Conservation (phyloP, 2,329 filamentous ascomycete genomes). For the Xylariaceae sp. region DNA sequence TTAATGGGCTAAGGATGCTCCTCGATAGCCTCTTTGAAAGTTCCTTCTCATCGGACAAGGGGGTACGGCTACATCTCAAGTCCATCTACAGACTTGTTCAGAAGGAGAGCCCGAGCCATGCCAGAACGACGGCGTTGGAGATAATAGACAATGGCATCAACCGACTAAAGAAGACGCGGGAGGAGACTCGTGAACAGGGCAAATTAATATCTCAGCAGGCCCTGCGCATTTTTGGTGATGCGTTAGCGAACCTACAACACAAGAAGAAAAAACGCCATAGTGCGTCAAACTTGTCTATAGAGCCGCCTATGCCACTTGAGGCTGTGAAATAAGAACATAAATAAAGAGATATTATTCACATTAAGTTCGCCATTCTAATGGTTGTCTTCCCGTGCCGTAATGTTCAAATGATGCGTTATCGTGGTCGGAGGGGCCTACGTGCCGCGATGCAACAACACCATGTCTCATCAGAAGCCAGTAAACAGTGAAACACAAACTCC, state of each 20-base stretch:
- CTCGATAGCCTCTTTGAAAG: constrained; percentile 22
- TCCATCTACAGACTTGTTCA: constrained; percentile 19
- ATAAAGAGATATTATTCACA: background rate
- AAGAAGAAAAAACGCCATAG: background rate
- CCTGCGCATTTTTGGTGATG: constrained; percentile 27
- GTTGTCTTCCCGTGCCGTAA: background rate
- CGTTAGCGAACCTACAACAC: constrained; percentile 17
- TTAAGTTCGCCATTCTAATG: background rate
- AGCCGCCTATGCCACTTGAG: background rate
- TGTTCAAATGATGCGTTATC: background rate
- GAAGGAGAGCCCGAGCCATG: constrained; percentile 5
- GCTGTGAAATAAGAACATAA: background rate
- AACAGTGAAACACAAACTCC: no score
- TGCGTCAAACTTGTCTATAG: background rate
- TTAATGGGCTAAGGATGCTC: constrained; percentile 23
- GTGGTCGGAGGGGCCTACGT: no score
- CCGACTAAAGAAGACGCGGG: constrained; percentile 12
- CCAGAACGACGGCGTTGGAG: constrained; percentile 10
- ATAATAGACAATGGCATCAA: constrained; percentile 21
- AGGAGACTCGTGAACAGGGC: constrained; percentile 13
- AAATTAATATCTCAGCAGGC: constrained; percentile 24
- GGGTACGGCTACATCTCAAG: constrained; percentile 22
- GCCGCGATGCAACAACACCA: no score
- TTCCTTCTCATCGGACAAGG: constrained; percentile 21
- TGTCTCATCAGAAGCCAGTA: no score